A percentile compares a stretch with the other conserved stretches of the same genome.
Conservation (phyloP, 257 asterid species). For the Mentha longifolia region DNA sequence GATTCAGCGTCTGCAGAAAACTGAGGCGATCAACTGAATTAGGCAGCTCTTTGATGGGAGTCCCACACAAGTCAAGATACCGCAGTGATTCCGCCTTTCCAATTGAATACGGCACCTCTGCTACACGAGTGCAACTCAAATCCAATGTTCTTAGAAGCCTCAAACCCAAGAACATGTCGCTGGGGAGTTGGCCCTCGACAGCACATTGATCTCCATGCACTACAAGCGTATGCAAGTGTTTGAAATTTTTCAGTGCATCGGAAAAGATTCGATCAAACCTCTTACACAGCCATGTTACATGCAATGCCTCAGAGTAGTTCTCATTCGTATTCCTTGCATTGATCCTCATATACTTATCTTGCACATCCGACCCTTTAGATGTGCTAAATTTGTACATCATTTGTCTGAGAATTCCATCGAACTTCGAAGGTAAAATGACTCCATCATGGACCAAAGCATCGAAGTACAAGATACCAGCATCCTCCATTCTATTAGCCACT, state of each 20-base stretch:
- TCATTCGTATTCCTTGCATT: slow-evolving; percentile 27
- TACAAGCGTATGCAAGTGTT: slow-evolving; percentile 44
- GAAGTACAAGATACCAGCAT: slow-evolving; percentile 38
- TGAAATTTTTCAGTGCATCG: slow-evolving; percentile 36
- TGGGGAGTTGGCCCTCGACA: slow-evolving; percentile 30
- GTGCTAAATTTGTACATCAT: slow-evolving; percentile 41
- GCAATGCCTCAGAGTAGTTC: slow-evolving; percentile 23
- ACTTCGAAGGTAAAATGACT: slow-evolving; percentile 33
- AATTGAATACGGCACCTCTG: slow-evolving; percentile 47
- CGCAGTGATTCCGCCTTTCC: slow-evolving; percentile 42
- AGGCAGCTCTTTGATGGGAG: slow-evolving; percentile 42
- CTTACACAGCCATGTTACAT: slow-evolving; percentile 38
- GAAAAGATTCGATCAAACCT: slow-evolving; percentile 26
- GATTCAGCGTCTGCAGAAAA: slow-evolving; percentile 49
- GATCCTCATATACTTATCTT: slow-evolving; percentile 30
- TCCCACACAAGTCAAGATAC: slow-evolving; percentile 43
- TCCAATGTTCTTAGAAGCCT: slow-evolving; percentile 41
- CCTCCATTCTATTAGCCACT: slow-evolving; percentile 41
- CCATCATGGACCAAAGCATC: slow-evolving; percentile 33
- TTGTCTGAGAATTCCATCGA: slow-evolving; percentile 22
- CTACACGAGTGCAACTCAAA: slow-evolving; percentile 42
- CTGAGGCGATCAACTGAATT: slow-evolving; percentile 34
- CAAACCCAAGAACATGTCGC: slow-evolving; percentile 35
- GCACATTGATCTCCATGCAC: slow-evolving; percentile 16
- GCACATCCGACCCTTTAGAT: slow-evolving; percentile 12